Base-by-base conservation (phyloP, 192 early-diverging fungal genomes). In the Mortierella hygrophila region DNA sequence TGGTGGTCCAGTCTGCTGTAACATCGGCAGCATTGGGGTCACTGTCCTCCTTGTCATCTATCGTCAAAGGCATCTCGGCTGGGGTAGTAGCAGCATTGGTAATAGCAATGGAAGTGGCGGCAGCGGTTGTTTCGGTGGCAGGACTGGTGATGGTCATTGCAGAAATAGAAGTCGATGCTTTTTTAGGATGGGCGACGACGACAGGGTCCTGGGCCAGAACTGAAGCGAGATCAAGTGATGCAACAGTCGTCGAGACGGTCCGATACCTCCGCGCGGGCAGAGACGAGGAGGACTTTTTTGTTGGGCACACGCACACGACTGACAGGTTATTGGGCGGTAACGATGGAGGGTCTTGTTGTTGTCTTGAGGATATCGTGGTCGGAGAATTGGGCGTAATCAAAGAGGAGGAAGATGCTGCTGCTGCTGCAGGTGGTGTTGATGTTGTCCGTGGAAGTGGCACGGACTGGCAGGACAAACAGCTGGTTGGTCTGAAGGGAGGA, bases 171-270 rank as follows among this genome's bases (percentile, higher is more conserved):
- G 40, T 41, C 40, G 71, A 16, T 37, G 69, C 60, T 35, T 7
- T 26, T 26, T 74, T 41, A 47, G 35, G 69, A 15, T 7, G 11
- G 44, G 37, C 63, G n/a, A 18, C 29, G 26, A 65, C 32, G 21
- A 32, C 29, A 63, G 47, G 37, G 16, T 37, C 47, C 55, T 55
- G 41, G 23, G 55, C 55, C 15, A 78, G 29, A n/a, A 63, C 76
- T 21, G 76, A 40, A 55, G 65, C 55, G 40, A 79, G 15, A 47
- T 74, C 82, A 65, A 79, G 77, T 49, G 82, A 79, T 38, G 77
- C 68, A 35, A 74, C 68, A 23, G 82, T 69, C 11, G 55, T 76
- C 18, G 78, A 77, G 23, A 69, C 46, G 40, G 78, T 76, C 37
- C 83, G 60, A 70, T 80, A 74, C 52, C 57, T 74, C 29, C 77